Base-by-base conservation (phyloP, 2,329 filamentous ascomycete species). In the Fusarium ramigenum region DNA sequence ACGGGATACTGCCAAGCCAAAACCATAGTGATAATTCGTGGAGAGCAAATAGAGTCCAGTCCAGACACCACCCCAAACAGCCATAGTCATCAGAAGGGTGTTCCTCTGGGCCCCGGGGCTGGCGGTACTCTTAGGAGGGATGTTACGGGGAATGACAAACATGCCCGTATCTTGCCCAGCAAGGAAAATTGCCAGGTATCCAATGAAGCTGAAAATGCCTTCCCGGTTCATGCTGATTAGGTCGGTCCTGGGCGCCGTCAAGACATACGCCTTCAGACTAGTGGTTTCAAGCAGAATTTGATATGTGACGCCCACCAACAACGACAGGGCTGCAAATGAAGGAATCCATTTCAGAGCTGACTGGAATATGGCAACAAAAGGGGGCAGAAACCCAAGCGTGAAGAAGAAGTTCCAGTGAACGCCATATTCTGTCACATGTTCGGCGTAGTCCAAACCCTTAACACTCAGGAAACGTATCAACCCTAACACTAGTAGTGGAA, bases 361-460 rank as follows among this genome's bases (percentile, higher is more conserved):
- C 80, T 97, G 93, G 69, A 96, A 93, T 0, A 96, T 81, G 34
- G 96, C 95, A 59, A 97, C 91, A 78, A 97, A 97, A 2, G 95
- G 95, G 2, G 96, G 94, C 30, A 99, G 84, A 53, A 98, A 89
- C 10, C 91, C 95, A 15, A 99, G 87, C 0, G 96, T 99, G 83
- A 98, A 98, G 87, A 99, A 99, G 83, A 99, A 99, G 82, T 99
- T 99, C 96, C 96, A 99, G 82, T 99, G 96, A 15, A 99, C 94
- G 47, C 96, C 96, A 79, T 99, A 99, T 80, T 99, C 96, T 19
- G 94, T 95, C 66, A 98, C 94, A 84, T 99, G 96, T 81, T 99
- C 96, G 7, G 95, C 95, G 80, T 99, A 99, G 80, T 98, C 95
- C 36, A 98, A 85, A 11, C 94, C 93, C 83, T 99, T 99, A 79